These are phyloP conservation scores for Trichoderma guizhouense DNA, from an alignment of 2,329 filamentous ascomycete species.

Conservation along the genomic window DNA sequence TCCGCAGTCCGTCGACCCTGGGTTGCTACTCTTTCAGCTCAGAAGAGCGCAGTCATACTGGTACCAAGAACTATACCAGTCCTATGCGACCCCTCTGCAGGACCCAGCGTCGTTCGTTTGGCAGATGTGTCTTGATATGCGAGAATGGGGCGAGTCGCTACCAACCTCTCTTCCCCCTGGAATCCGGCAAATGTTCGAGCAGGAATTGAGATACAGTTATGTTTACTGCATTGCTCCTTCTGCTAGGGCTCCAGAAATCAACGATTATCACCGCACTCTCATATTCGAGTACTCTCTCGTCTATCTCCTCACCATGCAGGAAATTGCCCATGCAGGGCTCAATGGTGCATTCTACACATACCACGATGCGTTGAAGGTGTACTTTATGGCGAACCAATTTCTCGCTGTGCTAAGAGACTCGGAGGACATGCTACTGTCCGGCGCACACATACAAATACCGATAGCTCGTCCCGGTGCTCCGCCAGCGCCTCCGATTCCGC, in stretches of 20 bases:
- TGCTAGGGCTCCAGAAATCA: slow-evolving; percentile 66
- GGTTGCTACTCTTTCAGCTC: slow-evolving; percentile 75
- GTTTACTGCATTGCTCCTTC: slow-evolving; percentile 85
- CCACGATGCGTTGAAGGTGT: slow-evolving; percentile 80
- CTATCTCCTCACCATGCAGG: slow-evolving; percentile 74
- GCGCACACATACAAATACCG: slow-evolving; percentile 44
- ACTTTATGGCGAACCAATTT: slow-evolving; percentile 67
- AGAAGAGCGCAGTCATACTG: slow-evolving; percentile 83
- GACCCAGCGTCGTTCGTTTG: slow-evolving; percentile 71
- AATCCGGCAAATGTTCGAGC: slow-evolving; percentile 74
- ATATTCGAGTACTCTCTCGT: slow-evolving; percentile 83
- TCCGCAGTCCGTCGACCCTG: slow-evolving; percentile 60
- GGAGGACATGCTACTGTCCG: slow-evolving; percentile 54
- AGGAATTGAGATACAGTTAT: slow-evolving; percentile 87
- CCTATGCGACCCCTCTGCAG: slow-evolving; percentile 63
- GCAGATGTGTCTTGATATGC: slow-evolving; percentile 73
- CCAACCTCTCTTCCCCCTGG: slow-evolving; percentile 61
- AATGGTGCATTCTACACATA: slow-evolving; percentile 74
- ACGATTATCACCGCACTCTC: slow-evolving; percentile 71
- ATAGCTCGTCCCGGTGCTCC: slow-evolving; percentile 45
- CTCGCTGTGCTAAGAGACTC: slow-evolving; percentile 58
- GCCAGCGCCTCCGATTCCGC: slow-evolving; percentile 52
- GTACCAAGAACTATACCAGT: slow-evolving; percentile 86
- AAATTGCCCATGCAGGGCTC: slow-evolving; percentile 57
- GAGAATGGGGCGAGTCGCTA: slow-evolving; percentile 76